phyloP scores from a whole-genome alignment of 768 basidiomycete species.

The Pulveroboletus sp. region DNA sequence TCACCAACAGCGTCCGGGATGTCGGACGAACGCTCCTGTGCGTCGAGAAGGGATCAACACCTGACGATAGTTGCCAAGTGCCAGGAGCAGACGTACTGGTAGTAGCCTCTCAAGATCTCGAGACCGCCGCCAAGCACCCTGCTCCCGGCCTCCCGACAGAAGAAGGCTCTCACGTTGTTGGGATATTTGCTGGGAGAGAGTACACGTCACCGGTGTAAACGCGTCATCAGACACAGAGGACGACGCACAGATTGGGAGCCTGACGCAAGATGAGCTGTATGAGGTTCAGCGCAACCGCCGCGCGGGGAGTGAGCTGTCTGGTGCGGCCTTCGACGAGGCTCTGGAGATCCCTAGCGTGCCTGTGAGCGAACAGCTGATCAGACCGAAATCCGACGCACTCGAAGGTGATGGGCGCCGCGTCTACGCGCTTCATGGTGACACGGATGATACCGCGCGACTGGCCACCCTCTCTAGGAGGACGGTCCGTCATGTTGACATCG shows the following conservation, averaged over 20 bases:
- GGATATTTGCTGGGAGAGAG: constrained; percentile 35
- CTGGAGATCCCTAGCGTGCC: constrained; percentile 21
- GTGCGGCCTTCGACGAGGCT: constrained; percentile 23
- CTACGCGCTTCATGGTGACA: constrained; percentile 37
- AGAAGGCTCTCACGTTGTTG: constrained; percentile 46
- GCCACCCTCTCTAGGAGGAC: constrained; percentile 12
- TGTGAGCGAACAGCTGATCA: background rate
- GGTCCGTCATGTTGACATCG: constrained; percentile 32
- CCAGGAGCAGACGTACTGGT: constrained; percentile 38
- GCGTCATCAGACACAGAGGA: background rate
- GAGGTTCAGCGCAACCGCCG: constrained; percentile 41
- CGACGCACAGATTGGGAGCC: constrained; percentile 40
- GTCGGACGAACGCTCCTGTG: constrained; percentile 46
- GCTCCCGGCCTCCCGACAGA: constrained; percentile 33
- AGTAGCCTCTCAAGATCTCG: constrained; percentile 47
- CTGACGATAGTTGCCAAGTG: background rate
- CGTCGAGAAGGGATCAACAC: background rate
- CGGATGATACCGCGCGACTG: constrained; percentile 26
- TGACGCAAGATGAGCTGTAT: constrained; percentile 49
- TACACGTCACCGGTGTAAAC: background rate
- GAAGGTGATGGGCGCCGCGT: constrained; percentile 35
- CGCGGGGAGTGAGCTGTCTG: constrained; percentile 24
- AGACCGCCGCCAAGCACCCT: constrained; percentile 30
- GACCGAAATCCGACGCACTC: constrained; percentile 23
- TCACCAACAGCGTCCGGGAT: constrained; percentile 38